These are phyloP conservation scores for Austroboletus festivus DNA, from an alignment of 768 basidiomycete species.

Conservation along the genomic window DNA sequence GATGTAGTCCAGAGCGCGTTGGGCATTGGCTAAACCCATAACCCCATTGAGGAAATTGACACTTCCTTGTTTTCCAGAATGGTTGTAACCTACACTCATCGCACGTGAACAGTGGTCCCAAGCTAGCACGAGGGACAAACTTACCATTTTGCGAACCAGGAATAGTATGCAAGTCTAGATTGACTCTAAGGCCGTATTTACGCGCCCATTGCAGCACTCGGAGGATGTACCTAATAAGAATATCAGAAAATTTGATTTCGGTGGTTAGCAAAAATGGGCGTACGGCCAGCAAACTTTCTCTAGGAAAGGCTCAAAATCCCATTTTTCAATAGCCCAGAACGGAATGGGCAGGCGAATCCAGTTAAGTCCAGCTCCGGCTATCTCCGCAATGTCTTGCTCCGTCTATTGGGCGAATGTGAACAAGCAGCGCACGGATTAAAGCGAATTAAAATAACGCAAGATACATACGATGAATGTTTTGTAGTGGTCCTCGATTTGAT, in stretches of 20 bases:
- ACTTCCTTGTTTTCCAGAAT: slow-evolving; percentile 58
- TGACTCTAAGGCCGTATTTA: slow-evolving; percentile 86
- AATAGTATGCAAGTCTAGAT: slow-evolving; percentile 74
- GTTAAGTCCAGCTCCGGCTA: slow-evolving; percentile 85
- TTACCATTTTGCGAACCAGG: slow-evolving; percentile 79
- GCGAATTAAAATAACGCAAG: background rate
- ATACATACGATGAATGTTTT: slow-evolving; percentile 72
- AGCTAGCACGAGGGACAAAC: background rate
- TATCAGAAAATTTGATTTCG: slow-evolving; percentile 4
- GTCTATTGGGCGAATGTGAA: too few species aligned
- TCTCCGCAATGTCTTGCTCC: slow-evolving; percentile 84
- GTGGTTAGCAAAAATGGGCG: slow-evolving; percentile 17
- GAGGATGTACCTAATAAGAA: slow-evolving; percentile 57
- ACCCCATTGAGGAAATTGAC: slow-evolving; percentile 65
- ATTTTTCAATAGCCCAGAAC: slow-evolving; percentile 84
- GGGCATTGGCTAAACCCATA: slow-evolving; percentile 86
- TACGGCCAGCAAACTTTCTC: slow-evolving; percentile 72
- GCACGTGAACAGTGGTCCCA: background rate
- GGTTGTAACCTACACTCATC: slow-evolving; percentile 46
- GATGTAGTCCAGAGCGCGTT: slow-evolving; percentile 74
- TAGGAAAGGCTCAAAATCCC: slow-evolving; percentile 74
- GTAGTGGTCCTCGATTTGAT: slow-evolving; percentile 73
- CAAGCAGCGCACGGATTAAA: background rate
- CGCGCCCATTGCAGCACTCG: slow-evolving; percentile 77
- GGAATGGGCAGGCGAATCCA: slow-evolving; percentile 79